Evolutionary conservation across 176 grass and related monocot species (phyloP).

Genomic region (bread wheat (Triticum aestivum)): DNA sequence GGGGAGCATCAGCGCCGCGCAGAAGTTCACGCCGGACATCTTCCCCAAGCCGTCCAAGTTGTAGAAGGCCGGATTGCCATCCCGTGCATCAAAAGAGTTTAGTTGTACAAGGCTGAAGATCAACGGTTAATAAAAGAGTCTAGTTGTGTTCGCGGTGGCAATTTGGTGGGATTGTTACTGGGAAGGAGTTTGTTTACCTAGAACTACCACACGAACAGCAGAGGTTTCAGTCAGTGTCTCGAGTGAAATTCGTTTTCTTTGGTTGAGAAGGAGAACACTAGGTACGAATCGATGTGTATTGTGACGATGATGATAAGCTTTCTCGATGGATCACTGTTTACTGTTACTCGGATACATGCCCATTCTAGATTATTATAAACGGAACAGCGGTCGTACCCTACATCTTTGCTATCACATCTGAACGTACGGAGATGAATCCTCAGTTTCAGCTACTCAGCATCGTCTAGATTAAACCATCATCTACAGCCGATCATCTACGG

Average conservation of each 20-base stretch:
- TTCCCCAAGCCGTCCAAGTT: conserved; percentile 88
- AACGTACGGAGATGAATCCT: background rate
- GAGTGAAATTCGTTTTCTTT: background rate
- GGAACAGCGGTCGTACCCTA: background rate
- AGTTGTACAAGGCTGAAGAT: too few relatives aligned
- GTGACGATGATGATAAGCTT: background rate
- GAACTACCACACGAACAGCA: background rate
- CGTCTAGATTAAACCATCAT: too few relatives aligned
- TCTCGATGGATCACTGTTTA: background rate
- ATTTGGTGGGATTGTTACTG: background rate
- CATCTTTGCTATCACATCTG: background rate
- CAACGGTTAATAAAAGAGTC: too few relatives aligned
- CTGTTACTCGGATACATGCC: background rate
- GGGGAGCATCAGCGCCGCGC: conserved; percentile 75
- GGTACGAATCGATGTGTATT: background rate
- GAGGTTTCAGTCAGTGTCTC: background rate
- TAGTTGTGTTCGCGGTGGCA: background rate
- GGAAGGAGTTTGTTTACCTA: background rate
- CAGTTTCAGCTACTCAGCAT: too few relatives aligned
- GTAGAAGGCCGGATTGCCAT: conserved; percentile 16
- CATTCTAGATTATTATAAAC: background rate
- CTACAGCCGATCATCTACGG: too few relatives aligned
- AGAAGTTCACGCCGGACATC: conserved; percentile 94
- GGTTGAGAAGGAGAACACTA: background rate
- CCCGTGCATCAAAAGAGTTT: background rate